Base-by-base conservation (phyloP, 2,329 filamentous ascomycete genomes). In the Hirsutella thompsonii region DNA sequence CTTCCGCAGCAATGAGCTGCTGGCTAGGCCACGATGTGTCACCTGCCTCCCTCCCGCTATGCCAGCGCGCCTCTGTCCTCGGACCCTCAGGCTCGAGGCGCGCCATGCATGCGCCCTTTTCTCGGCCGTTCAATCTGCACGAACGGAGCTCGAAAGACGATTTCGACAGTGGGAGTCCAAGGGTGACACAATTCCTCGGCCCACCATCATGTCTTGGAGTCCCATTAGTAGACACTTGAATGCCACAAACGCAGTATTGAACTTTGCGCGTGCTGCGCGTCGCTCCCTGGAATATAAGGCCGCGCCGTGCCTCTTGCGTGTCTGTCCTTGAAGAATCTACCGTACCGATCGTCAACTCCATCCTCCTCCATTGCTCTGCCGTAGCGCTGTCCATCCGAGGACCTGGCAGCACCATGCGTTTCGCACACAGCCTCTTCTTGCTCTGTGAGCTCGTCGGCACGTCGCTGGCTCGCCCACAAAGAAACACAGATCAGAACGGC, bases 371-470 rank as follows among this genome's bases (percentile, higher is more conserved):
- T 35, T 14, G 33, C 14, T 13, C 4, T 32, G n/a, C 30, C 30
- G n/a, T n/a, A 34, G n/a, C 32, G 32, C 30, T 32, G 30, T 16
- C 32, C 32, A 33, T 16, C 13, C 35, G 19, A 30, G n/a, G n/a
- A 40, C 8, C 20, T 20, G 8, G 30, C 11, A 18, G 2, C 39
- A 44, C 20, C n/a, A 49, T 49, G 47, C 44, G 42, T 23, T 32
- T 46, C 14, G 32, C 41, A 2, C 37, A n/a, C 11, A 29, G 21
- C 20, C 39, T 39, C 2, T 14, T 47, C 14, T 9, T 47, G 20
- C 38, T 48, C 16, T 20, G 44, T 37, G 44, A 37, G 36, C 41
- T 47, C 19, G 41, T 30, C 26, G 41, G 36, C 18, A 37, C 29
- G 11, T 42, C 42, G 3, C 21, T 44, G 20, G 44, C 43, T 19